Conservation (phyloP, 2,329 filamentous ascomycete genomes). For the Ophiocordyceps polyrhachis-furcata region DNA sequence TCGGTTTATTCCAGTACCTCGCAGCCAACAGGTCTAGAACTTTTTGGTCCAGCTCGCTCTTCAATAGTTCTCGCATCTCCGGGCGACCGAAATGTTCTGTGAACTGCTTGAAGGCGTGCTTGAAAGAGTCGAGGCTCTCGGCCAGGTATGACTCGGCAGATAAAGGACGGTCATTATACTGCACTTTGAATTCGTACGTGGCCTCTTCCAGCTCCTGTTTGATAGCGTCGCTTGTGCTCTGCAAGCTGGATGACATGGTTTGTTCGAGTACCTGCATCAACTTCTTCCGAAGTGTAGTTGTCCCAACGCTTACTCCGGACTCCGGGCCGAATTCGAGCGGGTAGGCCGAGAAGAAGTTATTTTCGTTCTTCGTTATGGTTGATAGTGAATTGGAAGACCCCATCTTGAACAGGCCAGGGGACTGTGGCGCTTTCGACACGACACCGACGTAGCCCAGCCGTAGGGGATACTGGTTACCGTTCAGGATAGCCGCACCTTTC, state of each 20-base stretch:
- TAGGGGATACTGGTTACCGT: constrained; percentile 82
- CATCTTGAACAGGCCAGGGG: constrained; percentile 62
- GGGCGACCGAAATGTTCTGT: constrained; percentile 74
- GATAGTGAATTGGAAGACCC: constrained; percentile 62
- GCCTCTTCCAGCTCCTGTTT: constrained; percentile 90
- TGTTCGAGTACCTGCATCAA: constrained; percentile 94
- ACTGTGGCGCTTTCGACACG: constrained; percentile 59
- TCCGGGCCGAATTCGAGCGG: constrained; percentile 60
- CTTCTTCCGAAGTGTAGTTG: constrained; percentile 75
- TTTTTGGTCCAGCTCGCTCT: constrained; percentile 82
- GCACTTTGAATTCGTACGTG: constrained; percentile 97
- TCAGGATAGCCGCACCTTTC: constrained; percentile 60
- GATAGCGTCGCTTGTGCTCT: constrained; percentile 79
- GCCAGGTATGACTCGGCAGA: constrained; percentile 94
- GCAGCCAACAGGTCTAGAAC: constrained; percentile 85
- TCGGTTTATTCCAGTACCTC: constrained; percentile 91
- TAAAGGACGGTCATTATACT: constrained; percentile 91
- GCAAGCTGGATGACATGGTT: constrained; percentile 86
- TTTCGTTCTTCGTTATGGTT: constrained; percentile 75
- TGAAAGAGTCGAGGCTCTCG: constrained; percentile 88
- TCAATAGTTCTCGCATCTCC: constrained; percentile 77
- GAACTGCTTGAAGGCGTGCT: constrained; percentile 93
- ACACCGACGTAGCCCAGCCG: constrained; percentile 94
- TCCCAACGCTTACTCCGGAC: constrained; percentile 60
- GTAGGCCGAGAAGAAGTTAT: constrained; percentile 69